Percentiles rank a stretch among this genome's conserved stretches.
These are phyloP conservation scores for Thraustochytrium striatum DNA, from an alignment of 352 stramenopile genomes.

Conservation along the genomic window DNA sequence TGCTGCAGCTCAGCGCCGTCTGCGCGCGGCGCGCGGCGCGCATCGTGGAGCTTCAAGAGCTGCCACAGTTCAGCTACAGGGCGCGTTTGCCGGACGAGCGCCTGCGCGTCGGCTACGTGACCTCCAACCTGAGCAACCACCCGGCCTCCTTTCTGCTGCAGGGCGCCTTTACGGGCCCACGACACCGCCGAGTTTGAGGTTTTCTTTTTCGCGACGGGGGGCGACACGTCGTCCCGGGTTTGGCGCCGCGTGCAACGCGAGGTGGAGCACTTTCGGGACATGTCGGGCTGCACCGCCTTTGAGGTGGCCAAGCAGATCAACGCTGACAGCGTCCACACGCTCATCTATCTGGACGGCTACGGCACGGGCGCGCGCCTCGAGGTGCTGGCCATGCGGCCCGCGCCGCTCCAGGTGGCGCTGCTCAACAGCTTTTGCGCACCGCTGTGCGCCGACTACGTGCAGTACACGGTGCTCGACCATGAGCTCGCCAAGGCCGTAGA, in stretches of 20 bases:
- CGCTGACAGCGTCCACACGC: conserved; percentile 74
- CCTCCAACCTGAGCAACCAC: conserved; percentile 82
- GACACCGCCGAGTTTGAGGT: conserved; percentile 76
- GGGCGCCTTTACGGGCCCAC: conserved; percentile 80
- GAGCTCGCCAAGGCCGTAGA: conserved; percentile 60
- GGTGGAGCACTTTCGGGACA: conserved; percentile 79
- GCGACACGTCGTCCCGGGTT: conserved; percentile 72
- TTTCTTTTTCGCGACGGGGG: conserved; percentile 77
- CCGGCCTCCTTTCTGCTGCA: conserved; percentile 83
- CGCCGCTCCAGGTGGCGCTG: conserved; percentile 76
- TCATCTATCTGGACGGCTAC: conserved; percentile 88
- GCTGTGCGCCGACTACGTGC: conserved; percentile 80
- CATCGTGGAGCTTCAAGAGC: background rate
- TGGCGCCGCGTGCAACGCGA: conserved; percentile 71
- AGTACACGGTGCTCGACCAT: conserved; percentile 84
- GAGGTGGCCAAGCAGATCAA: conserved; percentile 71
- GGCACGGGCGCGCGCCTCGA: conserved; percentile 82
- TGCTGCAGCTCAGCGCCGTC: background rate
- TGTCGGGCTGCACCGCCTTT: conserved; percentile 64
- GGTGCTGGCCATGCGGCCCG: conserved; percentile 82
- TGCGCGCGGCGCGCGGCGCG: background rate
- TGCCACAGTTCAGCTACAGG: background rate
- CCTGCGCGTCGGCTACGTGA: conserved; percentile 79
- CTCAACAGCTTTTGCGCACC: conserved; percentile 83
- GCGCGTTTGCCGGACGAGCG: conserved; percentile 51